phyloP scores from a whole-genome alignment of 208 protist species.

The Blechomonas ayalai region DNA sequence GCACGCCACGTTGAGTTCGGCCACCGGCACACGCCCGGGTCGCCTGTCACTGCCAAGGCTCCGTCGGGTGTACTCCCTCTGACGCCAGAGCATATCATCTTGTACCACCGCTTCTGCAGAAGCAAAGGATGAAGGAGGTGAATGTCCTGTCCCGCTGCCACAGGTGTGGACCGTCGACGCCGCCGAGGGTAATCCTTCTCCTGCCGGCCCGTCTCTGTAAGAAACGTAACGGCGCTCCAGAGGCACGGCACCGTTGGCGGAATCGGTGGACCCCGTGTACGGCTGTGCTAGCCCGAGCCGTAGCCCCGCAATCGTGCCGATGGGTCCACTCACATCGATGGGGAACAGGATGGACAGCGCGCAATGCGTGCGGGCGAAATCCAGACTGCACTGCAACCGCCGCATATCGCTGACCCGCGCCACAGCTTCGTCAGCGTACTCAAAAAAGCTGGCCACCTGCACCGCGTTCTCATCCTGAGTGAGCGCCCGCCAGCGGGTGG shows the following conservation, averaged over 20 bases:
- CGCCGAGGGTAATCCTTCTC: slow-evolving; percentile 4
- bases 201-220: neutral
- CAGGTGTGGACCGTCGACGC: neutral
- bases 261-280: neutral
- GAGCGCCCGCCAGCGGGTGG: neutral
- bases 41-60: slow-evolving; percentile 8
- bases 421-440: slow-evolving; percentile 14
- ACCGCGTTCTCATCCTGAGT: slow-evolving; percentile 8
- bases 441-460: slow-evolving; percentile 27
- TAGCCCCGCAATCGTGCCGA: slow-evolving; percentile 55
- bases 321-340: slow-evolving; percentile 32
- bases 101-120: slow-evolving; percentile 4
- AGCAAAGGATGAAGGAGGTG: neutral
- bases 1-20: slow-evolving; percentile 71
- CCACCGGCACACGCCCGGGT: slow-evolving; percentile 21
- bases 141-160: neutral
- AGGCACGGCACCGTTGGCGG: neutral
- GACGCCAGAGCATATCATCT: slow-evolving; percentile 1
- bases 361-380: slow-evolving; percentile 16
- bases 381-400: slow-evolving; percentile 8
- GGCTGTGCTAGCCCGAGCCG: slow-evolving; percentile 38
- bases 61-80: slow-evolving; percentile 11
- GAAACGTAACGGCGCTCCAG: no score
- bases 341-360: slow-evolving; percentile 39
- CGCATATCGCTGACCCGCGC: slow-evolving; percentile 5